phyloP scores from a whole-genome alignment of 441 rosid genomes.

The Viola pubescens region DNA sequence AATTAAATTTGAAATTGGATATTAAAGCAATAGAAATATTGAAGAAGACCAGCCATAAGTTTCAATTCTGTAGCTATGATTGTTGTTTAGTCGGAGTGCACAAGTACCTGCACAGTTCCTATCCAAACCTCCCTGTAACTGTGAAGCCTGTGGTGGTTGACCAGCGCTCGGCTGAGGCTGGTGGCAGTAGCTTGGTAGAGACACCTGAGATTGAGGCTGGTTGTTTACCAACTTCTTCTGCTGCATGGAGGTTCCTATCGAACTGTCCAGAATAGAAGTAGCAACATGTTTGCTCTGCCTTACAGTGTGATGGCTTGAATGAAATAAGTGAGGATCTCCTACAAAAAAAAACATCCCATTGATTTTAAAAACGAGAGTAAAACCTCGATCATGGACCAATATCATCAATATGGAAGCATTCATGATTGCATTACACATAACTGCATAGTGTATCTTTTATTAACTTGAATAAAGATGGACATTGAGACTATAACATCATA shows the following conservation, averaged over 20 bases:
- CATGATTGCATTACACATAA: too few species aligned
- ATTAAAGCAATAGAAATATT: background rate
- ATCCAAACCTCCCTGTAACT: slow-evolving; percentile 1
- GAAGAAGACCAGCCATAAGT: too few species aligned
- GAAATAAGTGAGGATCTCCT: background rate
- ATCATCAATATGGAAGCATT: too few species aligned
- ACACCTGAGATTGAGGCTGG: slow-evolving; percentile 5
- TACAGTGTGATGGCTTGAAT: background rate
- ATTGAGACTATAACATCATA: too few species aligned
- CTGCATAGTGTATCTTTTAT: too few species aligned
- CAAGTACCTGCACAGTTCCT: slow-evolving; percentile 5
- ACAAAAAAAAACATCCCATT: background rate
- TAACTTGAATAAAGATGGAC: too few species aligned
- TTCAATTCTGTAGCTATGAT: background rate
- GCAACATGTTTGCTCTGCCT: background rate
- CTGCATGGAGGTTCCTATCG: slow-evolving; percentile 6
- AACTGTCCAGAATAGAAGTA: too few species aligned
- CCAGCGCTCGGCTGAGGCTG: slow-evolving; percentile 15
- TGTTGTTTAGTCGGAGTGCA: background rate
- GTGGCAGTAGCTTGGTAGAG: slow-evolving; percentile 11
- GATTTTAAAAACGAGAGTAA: background rate
- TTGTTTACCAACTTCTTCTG: slow-evolving; percentile 8
- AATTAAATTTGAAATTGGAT: too few species aligned
- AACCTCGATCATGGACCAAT: too few species aligned
- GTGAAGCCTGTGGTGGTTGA: slow-evolving; percentile 9